phyloP scores from a whole-genome alignment of 257 asterid species.

The Penstemon barbatus region DNA sequence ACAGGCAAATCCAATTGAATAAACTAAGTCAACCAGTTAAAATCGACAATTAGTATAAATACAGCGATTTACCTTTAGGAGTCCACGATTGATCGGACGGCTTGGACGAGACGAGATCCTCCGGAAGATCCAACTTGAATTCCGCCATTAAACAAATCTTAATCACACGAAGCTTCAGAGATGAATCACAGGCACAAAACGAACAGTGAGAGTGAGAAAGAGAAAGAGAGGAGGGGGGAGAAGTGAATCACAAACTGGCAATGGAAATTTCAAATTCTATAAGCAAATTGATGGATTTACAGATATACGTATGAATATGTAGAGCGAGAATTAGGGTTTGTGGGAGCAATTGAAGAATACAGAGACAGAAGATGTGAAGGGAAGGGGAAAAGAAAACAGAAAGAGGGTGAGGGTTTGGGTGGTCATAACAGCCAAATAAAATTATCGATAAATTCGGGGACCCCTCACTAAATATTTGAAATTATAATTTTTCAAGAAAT shows the following conservation, averaged over 20 bases:
- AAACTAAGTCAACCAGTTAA: constrained; percentile 16
- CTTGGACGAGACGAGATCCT: constrained; percentile 66
- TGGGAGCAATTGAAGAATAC: constrained; percentile 38
- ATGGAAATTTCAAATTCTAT: constrained; percentile 23
- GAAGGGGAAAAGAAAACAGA: constrained; percentile 24
- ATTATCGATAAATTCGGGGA: constrained; percentile 25
- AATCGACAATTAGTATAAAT: neutral
- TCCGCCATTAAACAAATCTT: constrained; percentile 56
- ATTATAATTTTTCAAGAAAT: no score
- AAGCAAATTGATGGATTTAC: constrained; percentile 23
- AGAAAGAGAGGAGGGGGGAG: constrained; percentile 13
- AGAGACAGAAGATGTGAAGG: constrained; percentile 27
- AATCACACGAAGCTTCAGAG: constrained; percentile 27
- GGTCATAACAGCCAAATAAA: constrained; percentile 60
- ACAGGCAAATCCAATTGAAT: constrained; percentile 29
- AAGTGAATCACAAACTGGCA: constrained; percentile 27
- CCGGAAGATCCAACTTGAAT: constrained; percentile 73
- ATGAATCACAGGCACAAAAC: constrained; percentile 4
- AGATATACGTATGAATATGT: constrained; percentile 18
- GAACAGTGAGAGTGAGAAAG: constrained; percentile 21
- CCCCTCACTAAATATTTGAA: no score
- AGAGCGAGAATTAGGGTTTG: constrained; percentile 48
- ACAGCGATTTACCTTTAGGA: constrained; percentile 57
- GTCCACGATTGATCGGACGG: constrained; percentile 73
- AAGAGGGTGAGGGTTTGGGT: constrained; percentile 64